Evolutionary conservation across 495 filamentous ascomycete species (phyloP).

Genomic region (Penicillium odoratum): DNA sequence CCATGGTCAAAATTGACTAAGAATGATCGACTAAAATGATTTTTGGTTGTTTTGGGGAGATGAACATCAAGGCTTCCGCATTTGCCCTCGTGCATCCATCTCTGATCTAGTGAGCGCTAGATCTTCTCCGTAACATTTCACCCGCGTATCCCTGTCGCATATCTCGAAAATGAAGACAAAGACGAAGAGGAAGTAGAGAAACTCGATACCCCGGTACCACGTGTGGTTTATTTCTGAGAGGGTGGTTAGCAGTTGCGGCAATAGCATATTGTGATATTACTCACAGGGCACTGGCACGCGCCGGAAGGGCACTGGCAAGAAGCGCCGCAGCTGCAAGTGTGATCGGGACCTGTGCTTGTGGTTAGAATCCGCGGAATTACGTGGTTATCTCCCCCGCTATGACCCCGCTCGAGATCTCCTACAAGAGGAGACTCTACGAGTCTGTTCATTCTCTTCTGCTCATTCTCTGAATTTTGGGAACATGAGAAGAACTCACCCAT

Average conservation of each 20-base stretch:
- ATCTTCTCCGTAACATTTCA: not conserved
- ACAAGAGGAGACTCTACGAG: not conserved
- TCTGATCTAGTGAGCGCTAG: not conserved
- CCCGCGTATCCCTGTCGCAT: not conserved
- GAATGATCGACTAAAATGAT: conserved; percentile 1
- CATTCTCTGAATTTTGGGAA: not conserved
- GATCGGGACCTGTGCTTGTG: conserved; percentile 32
- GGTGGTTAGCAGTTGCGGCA: conserved; percentile 15
- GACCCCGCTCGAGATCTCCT: conserved; percentile 21
- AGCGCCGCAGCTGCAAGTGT: conserved; percentile 47
- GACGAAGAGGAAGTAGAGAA: not conserved
- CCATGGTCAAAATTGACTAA: conserved; percentile 6
- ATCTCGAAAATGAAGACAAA: not conserved
- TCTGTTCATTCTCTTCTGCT: not conserved
- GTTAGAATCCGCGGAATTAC: conserved; percentile 23
- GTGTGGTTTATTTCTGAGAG: conserved; percentile 32
- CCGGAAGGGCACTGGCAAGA: conserved; percentile 51
- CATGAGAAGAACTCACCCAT: conserved; percentile 24
- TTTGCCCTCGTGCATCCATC: not conserved
- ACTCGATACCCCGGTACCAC: not conserved
- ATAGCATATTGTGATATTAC: conserved; percentile 9
- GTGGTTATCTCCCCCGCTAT: conserved; percentile 24
- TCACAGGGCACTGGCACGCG: conserved; percentile 47
- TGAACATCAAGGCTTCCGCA: not conserved
- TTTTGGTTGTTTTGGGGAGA: not conserved